A percentile compares a stretch with the other conserved stretches of the same genome.
Conservation (phyloP, 306 rosid genomes). For the Potentilla sterilis region DNA sequence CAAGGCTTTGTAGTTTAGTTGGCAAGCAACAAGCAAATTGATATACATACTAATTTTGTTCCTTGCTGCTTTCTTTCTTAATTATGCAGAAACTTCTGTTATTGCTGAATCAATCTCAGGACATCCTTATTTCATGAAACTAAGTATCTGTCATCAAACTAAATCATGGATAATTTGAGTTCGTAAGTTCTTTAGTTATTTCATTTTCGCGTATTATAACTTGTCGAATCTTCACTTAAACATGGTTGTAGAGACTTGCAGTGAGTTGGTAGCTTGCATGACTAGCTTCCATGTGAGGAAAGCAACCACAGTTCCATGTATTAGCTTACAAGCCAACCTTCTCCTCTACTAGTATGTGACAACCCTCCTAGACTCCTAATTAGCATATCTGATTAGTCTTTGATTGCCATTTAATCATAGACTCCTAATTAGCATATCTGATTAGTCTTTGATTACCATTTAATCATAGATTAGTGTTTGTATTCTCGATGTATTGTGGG, state of each 20-base stretch:
- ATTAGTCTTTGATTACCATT: no score
- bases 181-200: no score
- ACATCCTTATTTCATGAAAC: background rate
- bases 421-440: no score
- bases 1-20: slow-evolving; percentile 23
- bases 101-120: background rate
- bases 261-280: background rate
- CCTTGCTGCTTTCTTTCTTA: background rate
- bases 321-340: background rate
- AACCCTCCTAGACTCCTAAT: slow-evolving; percentile 6
- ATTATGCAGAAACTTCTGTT: background rate
- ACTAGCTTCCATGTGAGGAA: background rate
- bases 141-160: background rate
- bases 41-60: background rate
- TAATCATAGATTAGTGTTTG: slow-evolving; percentile 17
- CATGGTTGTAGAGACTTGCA: background rate
- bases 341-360: slow-evolving; percentile 13
- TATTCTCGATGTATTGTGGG: slow-evolving; percentile 24
- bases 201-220: background rate
- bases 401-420: slow-evolving; percentile 12
- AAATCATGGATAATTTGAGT: background rate
- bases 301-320: background rate
- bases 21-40: background rate
- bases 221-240: background rate
- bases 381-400: slow-evolving; percentile 3